Evolutionary conservation across 331 rosid genomes (phyloP).

Genomic region (Arachis monticola): DNA sequence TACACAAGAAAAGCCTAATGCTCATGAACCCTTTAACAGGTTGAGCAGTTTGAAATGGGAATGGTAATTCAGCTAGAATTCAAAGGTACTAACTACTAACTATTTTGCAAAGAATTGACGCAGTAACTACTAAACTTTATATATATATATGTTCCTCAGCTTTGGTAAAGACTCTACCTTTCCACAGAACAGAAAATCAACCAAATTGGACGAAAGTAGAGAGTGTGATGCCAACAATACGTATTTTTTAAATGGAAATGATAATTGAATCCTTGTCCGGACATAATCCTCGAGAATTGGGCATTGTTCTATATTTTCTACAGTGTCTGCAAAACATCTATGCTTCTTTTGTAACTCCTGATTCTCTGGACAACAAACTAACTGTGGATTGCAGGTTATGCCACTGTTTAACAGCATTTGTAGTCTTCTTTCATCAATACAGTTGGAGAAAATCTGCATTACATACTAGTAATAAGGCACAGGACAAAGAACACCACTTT

Average conservation of each 20-base stretch:
- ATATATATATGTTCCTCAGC: constrained; percentile 25
- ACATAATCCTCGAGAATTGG: constrained; percentile 55
- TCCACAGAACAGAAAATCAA: constrained; percentile 45
- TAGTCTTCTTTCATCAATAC: constrained; percentile 63
- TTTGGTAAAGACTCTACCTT: constrained; percentile 53
- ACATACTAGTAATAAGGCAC: constrained; percentile 48
- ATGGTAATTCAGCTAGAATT: constrained; percentile 12
- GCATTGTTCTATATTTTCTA: constrained; percentile 63
- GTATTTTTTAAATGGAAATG: constrained; percentile 44
- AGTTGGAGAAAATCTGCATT: constrained; percentile 66
- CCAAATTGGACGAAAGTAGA: constrained; percentile 41
- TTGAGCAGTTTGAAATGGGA: constrained; percentile 31
- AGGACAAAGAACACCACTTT: constrained; percentile 28
- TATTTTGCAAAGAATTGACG: constrained; percentile 18
- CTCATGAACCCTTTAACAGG: neutral
- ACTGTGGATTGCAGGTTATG: constrained; percentile 53
- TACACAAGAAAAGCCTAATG: constrained; percentile 15
- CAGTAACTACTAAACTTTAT: constrained; percentile 27
- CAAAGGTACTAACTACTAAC: neutral
- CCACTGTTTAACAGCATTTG: constrained; percentile 52
- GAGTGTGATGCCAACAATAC: constrained; percentile 36
- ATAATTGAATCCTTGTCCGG: constrained; percentile 42
- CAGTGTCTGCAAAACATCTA: constrained; percentile 43
- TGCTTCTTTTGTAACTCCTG: constrained; percentile 49
- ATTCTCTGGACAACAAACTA: constrained; percentile 50